Evolutionary conservation across 2,329 filamentous ascomycete species (phyloP), one percentile per base, ranked within the genome.

Genomic region (Colletotrichum tabaci): DNA sequence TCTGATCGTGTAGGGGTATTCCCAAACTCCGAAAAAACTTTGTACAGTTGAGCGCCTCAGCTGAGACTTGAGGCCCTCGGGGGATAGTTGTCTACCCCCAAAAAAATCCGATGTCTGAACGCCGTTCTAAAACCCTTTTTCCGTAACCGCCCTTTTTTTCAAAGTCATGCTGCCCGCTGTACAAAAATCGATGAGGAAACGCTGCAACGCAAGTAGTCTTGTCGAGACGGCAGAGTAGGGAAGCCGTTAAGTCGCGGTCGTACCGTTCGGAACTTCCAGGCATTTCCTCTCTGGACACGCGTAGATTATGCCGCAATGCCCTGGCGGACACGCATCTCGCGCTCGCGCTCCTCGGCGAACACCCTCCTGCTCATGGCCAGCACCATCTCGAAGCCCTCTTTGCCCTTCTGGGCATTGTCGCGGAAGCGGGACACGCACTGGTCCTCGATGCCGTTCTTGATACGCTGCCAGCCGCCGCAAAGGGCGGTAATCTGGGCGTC

Each of bases 401-500:
- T 91, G 74, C 96, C 96, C 84, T 94, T 95, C 76, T 88, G 87
- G 30, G 96, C 96, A 79, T 99, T 99, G 83, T 99, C 94, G 76
- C 91, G 89, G 85, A 99, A 99, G 66, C 94, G 87, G 75, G 93
- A 93, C 55, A 98, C 93, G 52, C 95, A 93, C 63, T 94, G 91
- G 77, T 98, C 95, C 85, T 99, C 96, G 77, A 99, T 97, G 80
- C 92, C 94, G 84, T 96, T 98, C 87, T 94, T 96, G 80, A 98
- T 95, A 80, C 95, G 94, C 84, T 98, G 94, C 95, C 96, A 99
- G 73, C 96, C 96, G 76, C 96, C 96, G 82, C 95, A 98, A 12
- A 98, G 86, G 0, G 96, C 96, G 1, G 95, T 98, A 80, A 99
- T 96, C 83, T 95, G 91, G 49, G 96, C 96, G 73, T 94, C 92